Conservation (phyloP, 495 filamentous ascomycete genomes). For the Poronia punctata region DNA sequence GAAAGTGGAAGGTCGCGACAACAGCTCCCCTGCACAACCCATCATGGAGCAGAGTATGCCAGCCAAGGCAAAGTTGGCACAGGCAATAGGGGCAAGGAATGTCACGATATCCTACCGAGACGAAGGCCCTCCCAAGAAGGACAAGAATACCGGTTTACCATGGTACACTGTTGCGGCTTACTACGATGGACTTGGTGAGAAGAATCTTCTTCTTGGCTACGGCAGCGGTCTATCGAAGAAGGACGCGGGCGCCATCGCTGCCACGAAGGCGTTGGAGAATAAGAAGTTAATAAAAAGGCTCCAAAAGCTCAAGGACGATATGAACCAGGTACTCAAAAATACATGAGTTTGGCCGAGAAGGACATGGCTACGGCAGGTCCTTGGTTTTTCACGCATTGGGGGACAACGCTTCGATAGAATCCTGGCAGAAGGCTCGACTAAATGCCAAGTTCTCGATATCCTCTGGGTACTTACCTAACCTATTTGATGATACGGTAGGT, state of each 20-base stretch:
- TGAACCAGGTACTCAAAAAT: too few species aligned
- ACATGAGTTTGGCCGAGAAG: too few species aligned
- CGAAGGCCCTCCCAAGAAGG: conserved; percentile 45
- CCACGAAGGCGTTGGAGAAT: conserved; percentile 55
- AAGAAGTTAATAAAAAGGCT: conserved; percentile 52
- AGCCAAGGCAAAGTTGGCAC: conserved; percentile 47
- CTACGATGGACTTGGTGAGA: conserved; percentile 67
- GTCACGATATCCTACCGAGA: conserved; percentile 62
- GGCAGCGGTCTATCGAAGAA: conserved; percentile 65
- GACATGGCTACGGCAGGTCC: too few species aligned
- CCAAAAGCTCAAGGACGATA: conserved; percentile 40
- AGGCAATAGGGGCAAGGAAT: conserved; percentile 49
- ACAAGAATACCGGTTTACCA: conserved; percentile 46
- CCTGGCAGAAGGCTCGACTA: too few species aligned
- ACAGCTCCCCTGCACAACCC: conserved; percentile 2
- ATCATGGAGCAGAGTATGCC: conserved; percentile 18
- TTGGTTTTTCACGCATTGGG: too few species aligned
- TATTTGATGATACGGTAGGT: too few species aligned
- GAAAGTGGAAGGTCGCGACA: conserved; percentile 1
- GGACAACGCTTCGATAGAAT: too few species aligned
- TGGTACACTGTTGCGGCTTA: conserved; percentile 64
- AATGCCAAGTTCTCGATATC: too few species aligned
- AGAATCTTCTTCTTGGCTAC: conserved; percentile 53
- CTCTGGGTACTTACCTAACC: too few species aligned
- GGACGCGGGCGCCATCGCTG: conserved; percentile 67